A percentile compares a stretch with the other conserved stretches of the same genome.
phyloP scores from a whole-genome alignment of 2,329 filamentous ascomycete species.

The Hypoxylon sp. region DNA sequence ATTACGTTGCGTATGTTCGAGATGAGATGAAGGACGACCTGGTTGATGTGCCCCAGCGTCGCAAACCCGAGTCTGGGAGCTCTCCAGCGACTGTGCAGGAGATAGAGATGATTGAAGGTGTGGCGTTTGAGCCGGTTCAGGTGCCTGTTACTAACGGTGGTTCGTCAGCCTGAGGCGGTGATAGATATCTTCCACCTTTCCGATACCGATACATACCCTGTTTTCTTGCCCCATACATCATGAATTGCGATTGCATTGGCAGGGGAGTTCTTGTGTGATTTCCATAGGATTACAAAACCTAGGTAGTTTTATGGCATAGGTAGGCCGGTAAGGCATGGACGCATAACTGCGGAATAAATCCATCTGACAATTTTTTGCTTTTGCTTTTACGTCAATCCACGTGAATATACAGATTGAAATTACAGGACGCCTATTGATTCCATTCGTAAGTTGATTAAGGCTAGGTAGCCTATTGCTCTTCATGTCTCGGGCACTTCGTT shows the following conservation, averaged over 20 bases:
- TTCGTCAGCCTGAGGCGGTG: constrained; percentile 8
- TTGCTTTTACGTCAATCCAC: no score
- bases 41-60: constrained; percentile 63
- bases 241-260: constrained; percentile 31
- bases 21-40: constrained; percentile 72
- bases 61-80: constrained; percentile 21
- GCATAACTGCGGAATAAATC: constrained; percentile 25
- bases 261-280: constrained; percentile 30
- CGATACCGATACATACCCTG: constrained; percentile 30
- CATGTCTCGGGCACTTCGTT: background rate
- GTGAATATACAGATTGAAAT: background rate
- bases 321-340: constrained; percentile 8
- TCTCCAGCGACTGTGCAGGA: constrained; percentile 25
- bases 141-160: constrained; percentile 26
- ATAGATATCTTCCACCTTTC: constrained; percentile 5
- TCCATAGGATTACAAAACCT: constrained; percentile 19
- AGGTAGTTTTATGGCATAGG: constrained; percentile 23
- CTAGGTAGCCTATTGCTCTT: background rate
- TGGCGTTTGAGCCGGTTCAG: constrained; percentile 41
- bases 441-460: background rate
- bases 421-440: background rate
- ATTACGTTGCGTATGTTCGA: constrained; percentile 86
- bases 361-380: background rate
- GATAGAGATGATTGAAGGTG: constrained; percentile 52
- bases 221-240: constrained; percentile 10